Conservation (phyloP, 140 eudicot genomes). For the Bidens hawaiensis region DNA sequence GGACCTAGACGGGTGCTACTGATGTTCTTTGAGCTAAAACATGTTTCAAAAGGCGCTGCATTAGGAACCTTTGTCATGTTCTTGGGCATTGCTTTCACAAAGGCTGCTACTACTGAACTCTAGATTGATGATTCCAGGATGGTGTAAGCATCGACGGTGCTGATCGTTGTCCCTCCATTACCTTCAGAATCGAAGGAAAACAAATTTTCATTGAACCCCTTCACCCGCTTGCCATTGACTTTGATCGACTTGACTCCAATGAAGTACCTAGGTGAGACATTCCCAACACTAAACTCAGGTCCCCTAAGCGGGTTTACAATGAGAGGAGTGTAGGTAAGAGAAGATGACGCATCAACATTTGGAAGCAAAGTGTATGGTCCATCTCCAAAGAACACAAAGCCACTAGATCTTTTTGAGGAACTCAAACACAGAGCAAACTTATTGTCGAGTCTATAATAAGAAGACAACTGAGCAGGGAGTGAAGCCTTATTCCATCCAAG, state of each 20-base stretch:
- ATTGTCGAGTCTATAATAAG: slow-evolving; percentile 22
- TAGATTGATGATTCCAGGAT: slow-evolving; percentile 38
- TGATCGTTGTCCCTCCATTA: slow-evolving; percentile 42
- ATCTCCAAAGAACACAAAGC: slow-evolving; percentile 40
- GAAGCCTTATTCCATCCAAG: slow-evolving; percentile 38
- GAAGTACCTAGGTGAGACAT: slow-evolving; percentile 39
- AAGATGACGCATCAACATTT: too few relatives aligned
- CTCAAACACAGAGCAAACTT: slow-evolving; percentile 43
- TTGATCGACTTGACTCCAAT: slow-evolving; percentile 35
- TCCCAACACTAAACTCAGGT: slow-evolving; percentile 22
- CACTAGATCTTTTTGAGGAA: slow-evolving; percentile 23
- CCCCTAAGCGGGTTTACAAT: slow-evolving; percentile 31
- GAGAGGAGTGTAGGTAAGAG: too few relatives aligned
- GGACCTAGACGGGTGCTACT: slow-evolving; percentile 36
- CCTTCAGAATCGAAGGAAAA: slow-evolving; percentile 34
- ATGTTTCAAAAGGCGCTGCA: slow-evolving; percentile 34
- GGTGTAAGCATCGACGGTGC: slow-evolving; percentile 41
- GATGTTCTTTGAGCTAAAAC: slow-evolving; percentile 23
- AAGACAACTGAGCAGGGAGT: slow-evolving; percentile 35
- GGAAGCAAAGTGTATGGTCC: too few relatives aligned
- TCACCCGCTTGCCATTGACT: slow-evolving; percentile 23
- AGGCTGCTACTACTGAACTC: slow-evolving; percentile 34
- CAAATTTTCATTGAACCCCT: slow-evolving; percentile 23
- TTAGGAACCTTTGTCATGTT: slow-evolving; percentile 29
- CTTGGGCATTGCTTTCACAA: slow-evolving; percentile 17